phyloP scores from a whole-genome alignment of 2,329 filamentous ascomycete species.

The Blastomyces parvus region DNA sequence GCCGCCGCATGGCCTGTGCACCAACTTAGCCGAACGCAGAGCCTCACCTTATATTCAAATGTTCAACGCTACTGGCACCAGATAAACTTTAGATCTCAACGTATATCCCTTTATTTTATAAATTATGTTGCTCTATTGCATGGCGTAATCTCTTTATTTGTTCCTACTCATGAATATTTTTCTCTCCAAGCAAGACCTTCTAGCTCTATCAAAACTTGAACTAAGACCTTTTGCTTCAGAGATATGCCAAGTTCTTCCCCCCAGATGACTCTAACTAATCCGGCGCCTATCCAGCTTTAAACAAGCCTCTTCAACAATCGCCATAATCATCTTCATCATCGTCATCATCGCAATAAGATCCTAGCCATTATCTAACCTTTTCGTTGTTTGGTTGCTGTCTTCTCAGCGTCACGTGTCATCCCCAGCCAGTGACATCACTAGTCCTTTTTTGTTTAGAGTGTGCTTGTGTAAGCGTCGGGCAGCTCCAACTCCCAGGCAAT shows the following conservation, averaged over 20 bases:
- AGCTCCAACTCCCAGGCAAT: background rate
- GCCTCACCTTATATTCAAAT: background rate
- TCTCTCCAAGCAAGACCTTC: background rate
- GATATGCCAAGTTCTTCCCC: too few species aligned
- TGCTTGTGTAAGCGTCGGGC: background rate
- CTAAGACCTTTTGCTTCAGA: background rate
- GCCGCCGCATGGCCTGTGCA: too few species aligned
- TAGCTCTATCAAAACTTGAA: background rate
- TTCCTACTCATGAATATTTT: background rate
- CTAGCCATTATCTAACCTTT: background rate
- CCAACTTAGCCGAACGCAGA: too few species aligned
- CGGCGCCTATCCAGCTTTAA: background rate
- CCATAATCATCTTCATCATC: background rate
- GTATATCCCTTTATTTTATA: background rate
- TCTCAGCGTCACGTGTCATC: background rate
- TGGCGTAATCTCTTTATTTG: background rate
- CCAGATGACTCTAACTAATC: background rate
- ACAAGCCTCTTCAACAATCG: background rate
- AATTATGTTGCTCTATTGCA: background rate
- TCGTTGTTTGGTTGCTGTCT: background rate
- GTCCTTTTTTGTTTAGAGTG: constrained; percentile 1
- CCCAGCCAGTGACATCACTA: constrained; percentile 6
- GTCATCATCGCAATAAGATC: background rate
- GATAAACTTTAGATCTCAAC: background rate
- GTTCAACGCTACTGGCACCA: background rate